These are phyloP conservation scores for Hymenoscyphus occultus DNA, from an alignment of 2,329 filamentous ascomycete genomes.

Conservation along the genomic window DNA sequence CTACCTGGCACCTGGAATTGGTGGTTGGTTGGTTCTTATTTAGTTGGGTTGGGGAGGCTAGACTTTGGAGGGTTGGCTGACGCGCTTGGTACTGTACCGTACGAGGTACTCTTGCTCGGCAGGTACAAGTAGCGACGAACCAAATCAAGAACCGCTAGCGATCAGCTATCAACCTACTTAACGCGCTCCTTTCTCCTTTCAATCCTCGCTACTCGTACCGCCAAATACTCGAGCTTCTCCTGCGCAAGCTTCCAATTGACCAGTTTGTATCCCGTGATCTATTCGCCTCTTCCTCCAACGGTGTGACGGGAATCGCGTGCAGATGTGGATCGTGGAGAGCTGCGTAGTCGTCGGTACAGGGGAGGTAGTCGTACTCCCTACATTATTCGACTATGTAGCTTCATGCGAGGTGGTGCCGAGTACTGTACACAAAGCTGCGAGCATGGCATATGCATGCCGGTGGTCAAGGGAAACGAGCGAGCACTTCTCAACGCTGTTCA, in stretches of 20 bases:
- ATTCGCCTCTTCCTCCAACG: not conserved
- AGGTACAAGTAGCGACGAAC: not conserved
- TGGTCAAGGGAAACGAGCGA: too few species aligned
- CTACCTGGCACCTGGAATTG: not conserved
- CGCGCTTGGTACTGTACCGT: not conserved
- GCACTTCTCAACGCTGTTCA: not conserved
- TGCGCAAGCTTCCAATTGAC: too few species aligned
- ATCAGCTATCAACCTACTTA: too few species aligned
- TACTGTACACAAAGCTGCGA: not conserved
- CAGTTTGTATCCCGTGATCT: too few species aligned
- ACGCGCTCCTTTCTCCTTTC: too few species aligned
- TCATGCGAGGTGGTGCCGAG: not conserved
- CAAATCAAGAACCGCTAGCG: not conserved
- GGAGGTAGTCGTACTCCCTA: not conserved
- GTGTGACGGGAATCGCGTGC: conserved; percentile 4
- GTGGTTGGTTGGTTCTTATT: not conserved
- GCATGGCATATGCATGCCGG: not conserved
- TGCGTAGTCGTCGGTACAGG: too few species aligned
- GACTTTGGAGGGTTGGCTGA: not conserved
- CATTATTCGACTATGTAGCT: not conserved
- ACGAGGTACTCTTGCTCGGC: not conserved
- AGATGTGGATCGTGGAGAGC: not conserved
- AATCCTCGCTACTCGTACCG: too few species aligned
- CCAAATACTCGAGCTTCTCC: too few species aligned
- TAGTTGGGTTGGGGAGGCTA: not conserved